Conservation (phyloP, 1,284 basidiomycete species). For the Trichosporon asahii region DNA sequence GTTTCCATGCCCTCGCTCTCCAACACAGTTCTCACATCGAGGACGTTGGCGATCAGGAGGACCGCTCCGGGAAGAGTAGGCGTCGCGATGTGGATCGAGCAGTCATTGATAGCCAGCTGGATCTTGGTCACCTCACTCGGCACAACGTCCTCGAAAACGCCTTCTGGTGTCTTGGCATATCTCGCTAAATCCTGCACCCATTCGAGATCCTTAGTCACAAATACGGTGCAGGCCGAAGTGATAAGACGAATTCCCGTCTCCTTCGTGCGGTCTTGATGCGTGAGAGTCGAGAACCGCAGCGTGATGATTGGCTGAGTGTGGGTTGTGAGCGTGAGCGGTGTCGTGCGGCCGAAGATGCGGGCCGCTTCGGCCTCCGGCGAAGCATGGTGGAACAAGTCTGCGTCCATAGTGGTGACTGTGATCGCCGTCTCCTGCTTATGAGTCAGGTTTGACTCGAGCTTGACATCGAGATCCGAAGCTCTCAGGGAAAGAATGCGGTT, state of each 20-base stretch:
- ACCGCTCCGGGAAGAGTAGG: conserved; percentile 63
- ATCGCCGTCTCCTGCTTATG: conserved; percentile 67
- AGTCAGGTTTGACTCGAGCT: conserved; percentile 60
- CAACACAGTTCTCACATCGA: conserved; percentile 67
- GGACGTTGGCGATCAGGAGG: conserved; percentile 63
- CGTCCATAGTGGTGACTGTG: conserved; percentile 62
- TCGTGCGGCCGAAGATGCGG: conserved; percentile 36
- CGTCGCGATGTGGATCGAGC: conserved; percentile 64
- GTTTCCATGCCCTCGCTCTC: conserved; percentile 63
- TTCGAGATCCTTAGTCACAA: conserved; percentile 61
- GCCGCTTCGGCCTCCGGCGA: conserved; percentile 15
- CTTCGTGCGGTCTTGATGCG: conserved; percentile 67
- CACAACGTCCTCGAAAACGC: conserved; percentile 89
- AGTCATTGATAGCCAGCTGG: conserved; percentile 63
- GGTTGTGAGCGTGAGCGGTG: conserved; percentile 35
- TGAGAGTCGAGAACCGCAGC: conserved; percentile 64
- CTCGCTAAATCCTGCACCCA: conserved; percentile 64
- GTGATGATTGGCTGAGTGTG: conserved; percentile 56
- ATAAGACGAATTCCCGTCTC: conserved; percentile 70
- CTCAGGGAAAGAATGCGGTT: conserved; percentile 38
- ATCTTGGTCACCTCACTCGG: conserved; percentile 82
- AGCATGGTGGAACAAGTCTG: conserved; percentile 53
- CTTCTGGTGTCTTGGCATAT: conserved; percentile 82
- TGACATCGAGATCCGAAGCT: conserved; percentile 63
- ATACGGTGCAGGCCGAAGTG: conserved; percentile 65